A percentile compares a stretch with the other conserved stretches of the same genome.
Evolutionary conservation across 2,329 filamentous ascomycete genomes (phyloP).

Genomic region (Dactylella cylindrospora): DNA sequence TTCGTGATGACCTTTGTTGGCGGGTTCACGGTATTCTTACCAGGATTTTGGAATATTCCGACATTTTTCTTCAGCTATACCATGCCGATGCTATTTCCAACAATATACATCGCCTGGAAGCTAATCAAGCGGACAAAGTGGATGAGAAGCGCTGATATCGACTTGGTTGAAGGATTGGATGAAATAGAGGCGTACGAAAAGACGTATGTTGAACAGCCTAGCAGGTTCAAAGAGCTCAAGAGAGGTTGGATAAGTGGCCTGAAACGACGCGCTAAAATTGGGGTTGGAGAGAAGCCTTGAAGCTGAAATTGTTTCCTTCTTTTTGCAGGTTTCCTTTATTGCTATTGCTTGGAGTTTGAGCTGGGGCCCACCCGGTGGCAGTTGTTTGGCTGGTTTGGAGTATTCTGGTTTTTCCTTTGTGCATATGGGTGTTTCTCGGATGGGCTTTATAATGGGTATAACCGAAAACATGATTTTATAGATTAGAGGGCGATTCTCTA

Average conservation of each 20-base stretch:
- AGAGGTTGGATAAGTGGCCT: slow-evolving; percentile 58
- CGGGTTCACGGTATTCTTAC: slow-evolving; percentile 74
- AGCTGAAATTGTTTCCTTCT: not conserved
- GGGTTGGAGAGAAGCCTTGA: slow-evolving; percentile 1
- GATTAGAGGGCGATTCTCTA: no score
- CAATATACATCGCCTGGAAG: slow-evolving; percentile 73
- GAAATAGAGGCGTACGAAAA: slow-evolving; percentile 69
- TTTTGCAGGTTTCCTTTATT: no score
- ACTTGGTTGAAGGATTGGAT: slow-evolving; percentile 64
- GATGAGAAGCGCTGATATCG: slow-evolving; percentile 61
- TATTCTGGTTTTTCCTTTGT: no score
- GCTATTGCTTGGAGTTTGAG: no score
- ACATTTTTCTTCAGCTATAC: slow-evolving; percentile 72
- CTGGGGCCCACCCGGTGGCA: no score
- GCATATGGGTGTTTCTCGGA: no score
- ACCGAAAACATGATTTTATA: no score
- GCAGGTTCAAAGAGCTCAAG: slow-evolving; percentile 42
- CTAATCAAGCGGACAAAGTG: slow-evolving; percentile 65
- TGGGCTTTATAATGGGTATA: no score
- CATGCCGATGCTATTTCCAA: slow-evolving; percentile 70
- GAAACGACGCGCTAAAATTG: slow-evolving; percentile 5
- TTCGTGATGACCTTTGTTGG: slow-evolving; percentile 73
- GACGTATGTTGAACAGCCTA: slow-evolving; percentile 56
- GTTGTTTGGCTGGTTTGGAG: no score
- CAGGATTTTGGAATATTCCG: slow-evolving; percentile 66